Base-by-base conservation (phyloP, 2,329 filamentous ascomycete species). In the Moelleriella libera region DNA sequence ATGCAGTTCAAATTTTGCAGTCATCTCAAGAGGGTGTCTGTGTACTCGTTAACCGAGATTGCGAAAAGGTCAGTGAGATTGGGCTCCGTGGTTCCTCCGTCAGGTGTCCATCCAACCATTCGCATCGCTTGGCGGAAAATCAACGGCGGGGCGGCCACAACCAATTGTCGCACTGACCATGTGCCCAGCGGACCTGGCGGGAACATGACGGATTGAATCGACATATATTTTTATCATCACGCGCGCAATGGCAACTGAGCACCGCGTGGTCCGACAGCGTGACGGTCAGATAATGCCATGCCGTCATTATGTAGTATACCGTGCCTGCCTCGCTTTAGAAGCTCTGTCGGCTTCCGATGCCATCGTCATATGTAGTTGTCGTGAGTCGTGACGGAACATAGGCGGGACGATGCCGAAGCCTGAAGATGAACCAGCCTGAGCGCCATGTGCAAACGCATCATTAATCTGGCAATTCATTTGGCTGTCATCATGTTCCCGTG, bases 1-100 rank as follows among this genome's bases (percentile, higher is more conserved):
- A 37, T 37, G 32, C 32, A 12, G 7, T 12, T 12, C 32, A 37
- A 37, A 12, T 12, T 12, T 37, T 8, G 41, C 41, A 11, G 12
- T 7, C 41, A 14, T 39, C 9, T 39, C 37, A 39, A 9, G n/a
- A 14, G 12, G 39, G 21, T 41, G 45, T 46, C 45, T 30, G 30
- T 47, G 46, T 43, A 28, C 31, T 40, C 28, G 30, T 11, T 37
- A 47, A 30, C 32, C 48, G 48, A 49, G 32, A 49, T 49, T 49
- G 45, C 32, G 29, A 21, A 41, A 21, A 31, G 45, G 32, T 44
- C 40, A 44, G 40, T 48, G 47, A 12, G 9, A 44, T 44, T 30
- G 32, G 32, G 12, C 21, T 21, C 21, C 21, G 21, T 21, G 21
- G 32, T 8, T 37, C 12, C 32, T 9, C 12, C 32, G 32, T 37